Evolutionary conservation across 176 grass and related monocot genomes (phyloP), one percentile per base, ranked within the genome.

Genomic region (Alloteropsis semialata): DNA sequence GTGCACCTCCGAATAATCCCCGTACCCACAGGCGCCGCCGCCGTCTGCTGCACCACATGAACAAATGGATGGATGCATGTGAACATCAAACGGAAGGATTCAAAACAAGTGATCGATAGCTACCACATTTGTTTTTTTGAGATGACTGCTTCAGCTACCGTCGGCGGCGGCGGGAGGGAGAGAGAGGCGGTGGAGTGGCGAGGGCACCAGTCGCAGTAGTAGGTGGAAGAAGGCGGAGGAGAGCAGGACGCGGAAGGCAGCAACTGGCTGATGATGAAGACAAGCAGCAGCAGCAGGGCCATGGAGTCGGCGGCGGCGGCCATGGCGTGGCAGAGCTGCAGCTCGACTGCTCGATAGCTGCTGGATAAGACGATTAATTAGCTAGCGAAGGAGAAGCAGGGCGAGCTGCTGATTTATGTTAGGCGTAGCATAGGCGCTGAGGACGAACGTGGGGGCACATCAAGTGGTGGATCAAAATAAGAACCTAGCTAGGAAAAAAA

Each of bases 121-220:
- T n/a, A n/a, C n/a, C n/a, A n/a, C n/a, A n/a, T n/a, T n/a, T n/a
- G n/a, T n/a, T n/a, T n/a, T n/a, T n/a, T n/a, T n/a, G n/a, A n/a
- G n/a, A n/a, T n/a, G n/a, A n/a, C n/a, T n/a, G n/a, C n/a, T n/a
- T n/a, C n/a, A n/a, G n/a, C n/a, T n/a, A n/a, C n/a, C 4, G 25
- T 60, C 46, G 36, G 36, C n/a, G 37, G 8, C 21, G 53, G 88
- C 21, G 0, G 69, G 64, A 3, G 81, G 67, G 60, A 65, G 62
- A 86, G 56, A 16, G 86, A 85, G 17, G 88, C 91, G 12, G 68
- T 85, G 10, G 91, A 63, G 22, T 67, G 76, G 21, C 83, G 81
- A 63, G 82, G 60, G 80, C 94, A 93, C 86, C 94, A 88, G 50
- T 51, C 84, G 77, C 80, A 87, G 56, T 33, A 13, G 86, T 71